Evolutionary conservation across 2,329 filamentous ascomycete genomes (phyloP), one percentile per base, ranked within the genome.

Genomic region (Seiridium unicorne): DNA sequence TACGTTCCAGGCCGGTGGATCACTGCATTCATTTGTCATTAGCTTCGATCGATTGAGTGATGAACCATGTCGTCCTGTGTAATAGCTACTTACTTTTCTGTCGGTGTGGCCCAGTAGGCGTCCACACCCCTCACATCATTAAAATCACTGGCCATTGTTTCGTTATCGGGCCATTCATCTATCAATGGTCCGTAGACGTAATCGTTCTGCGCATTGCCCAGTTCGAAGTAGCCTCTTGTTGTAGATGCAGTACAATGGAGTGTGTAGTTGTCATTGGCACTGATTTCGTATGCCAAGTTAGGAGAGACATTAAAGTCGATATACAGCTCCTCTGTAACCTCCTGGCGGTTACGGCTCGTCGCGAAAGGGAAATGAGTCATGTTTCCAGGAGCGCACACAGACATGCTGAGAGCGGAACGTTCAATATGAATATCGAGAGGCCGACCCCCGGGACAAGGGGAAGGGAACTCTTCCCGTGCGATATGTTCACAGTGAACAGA

Each of bases 191-290:
- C 62, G 35, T 64, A 64, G 5, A 62, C 40, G 35, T 60, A 64
- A n/a, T 57, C 4, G 46, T 62, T 64, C 11, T 36, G 32, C 26
- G 53, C 51, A 38, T 62, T 64, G n/a, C 62, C 60, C 11, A 64
- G 55, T 55, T 64, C 62, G 57, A 64, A 64, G n/a, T 62, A 64
- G 3, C 60, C 62, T 26, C 60, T 54, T 9, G 62, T 51, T 3
- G 60, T 64, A 46, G 62, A 61, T 18, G 55, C 55, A 9, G 40
- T 62, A 49, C 58, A 64, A 57, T 59, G 60, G 10, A 61, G 9
- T 26, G 62, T 64, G 13, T 61, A 61, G 55, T 61, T 61, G 35
- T 61, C 57, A 11, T 26, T 26, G 18, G 18, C 18, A 26, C 18
- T 26, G 18, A 26, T 26, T 26, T 26, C 18, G 18, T 26, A 26